Evolutionary conservation across 1,139 yeast species (phyloP).

Genomic region (Blastobotrys arbuscula): DNA sequence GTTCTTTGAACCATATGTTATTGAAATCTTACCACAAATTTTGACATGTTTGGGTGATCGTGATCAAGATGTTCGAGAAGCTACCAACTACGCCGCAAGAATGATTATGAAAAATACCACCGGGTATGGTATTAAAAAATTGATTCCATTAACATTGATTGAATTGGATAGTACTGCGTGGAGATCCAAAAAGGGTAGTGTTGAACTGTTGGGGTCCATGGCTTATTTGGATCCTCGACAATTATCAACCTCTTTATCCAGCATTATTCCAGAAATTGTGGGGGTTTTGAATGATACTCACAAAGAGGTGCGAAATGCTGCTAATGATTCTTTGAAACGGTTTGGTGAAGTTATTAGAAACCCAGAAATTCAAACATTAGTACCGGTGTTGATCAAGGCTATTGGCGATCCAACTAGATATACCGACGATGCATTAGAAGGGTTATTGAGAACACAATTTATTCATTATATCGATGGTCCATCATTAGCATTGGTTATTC

Average conservation of each 20-base stretch:
- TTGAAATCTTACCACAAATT: constrained; percentile 78
- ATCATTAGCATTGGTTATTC: constrained; percentile 88
- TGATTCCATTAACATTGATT: constrained; percentile 84
- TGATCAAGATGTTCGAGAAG: constrained; percentile 77
- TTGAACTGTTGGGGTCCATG: constrained; percentile 93
- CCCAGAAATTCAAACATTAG: constrained; percentile 89
- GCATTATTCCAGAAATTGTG: constrained; percentile 92
- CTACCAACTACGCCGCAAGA: constrained; percentile 83
- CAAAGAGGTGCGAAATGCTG: constrained; percentile 93
- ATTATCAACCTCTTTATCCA: constrained; percentile 79
- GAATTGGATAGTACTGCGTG: constrained; percentile 87
- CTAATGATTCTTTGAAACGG: constrained; percentile 78
- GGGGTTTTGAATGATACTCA: constrained; percentile 93
- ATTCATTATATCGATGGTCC: constrained; percentile 98
- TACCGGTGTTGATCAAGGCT: constrained; percentile 84
- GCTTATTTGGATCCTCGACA: constrained; percentile 96
- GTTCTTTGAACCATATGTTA: constrained; percentile 87
- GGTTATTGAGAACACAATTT: constrained; percentile 82
- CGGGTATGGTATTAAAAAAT: constrained; percentile 81
- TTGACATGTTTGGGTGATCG: constrained; percentile 81
- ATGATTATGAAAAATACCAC: constrained; percentile 89
- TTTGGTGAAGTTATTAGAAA: constrained; percentile 97
- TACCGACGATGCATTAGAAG: constrained; percentile 84
- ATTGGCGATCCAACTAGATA: constrained; percentile 91
- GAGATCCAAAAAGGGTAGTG: constrained; percentile 97